Evolutionary conservation across 495 filamentous ascomycete species (phyloP), one percentile per base, ranked within the genome.

Genomic region (Aspergillus cavernicola): DNA sequence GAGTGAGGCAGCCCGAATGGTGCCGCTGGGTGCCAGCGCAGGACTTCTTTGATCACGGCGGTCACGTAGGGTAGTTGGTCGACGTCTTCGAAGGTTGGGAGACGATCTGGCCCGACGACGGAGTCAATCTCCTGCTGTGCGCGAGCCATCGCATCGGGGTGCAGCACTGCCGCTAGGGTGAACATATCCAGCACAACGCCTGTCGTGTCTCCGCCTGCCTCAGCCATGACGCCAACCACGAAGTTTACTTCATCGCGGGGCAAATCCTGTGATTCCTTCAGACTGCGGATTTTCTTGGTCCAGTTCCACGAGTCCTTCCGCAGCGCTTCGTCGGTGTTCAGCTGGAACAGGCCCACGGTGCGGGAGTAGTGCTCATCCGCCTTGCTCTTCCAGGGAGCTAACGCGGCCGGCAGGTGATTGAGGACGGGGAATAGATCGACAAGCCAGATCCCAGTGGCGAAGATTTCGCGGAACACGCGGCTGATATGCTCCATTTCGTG

Each of bases 121-220:
- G 48, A 37, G 19, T 69, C 64, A 13, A 67, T 63, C 55, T 86
- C 81, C 5, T 66, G 72, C 51, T 81, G 81, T 1, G 80, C 80
- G 35, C 71, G 77, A 26, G 58, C 53, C 35, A 78, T 75, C 0
- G 72, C 69, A 0, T 75, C 63, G 0, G 77, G 78, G 53, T 60
- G 74, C 8, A 75, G 15, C 2, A 67, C 58, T 66, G 76, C 72
- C 3, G 74, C 75, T 18, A 71, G 63, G 18, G 76, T 57, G 43
- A 80, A 77, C 12, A 61, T 66, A 29, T 66, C 57, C 26, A 78
- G 46, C 1, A 65, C 67, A 31, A 49, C 62, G 13, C 70, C 64
- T 7, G 74, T 71, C 0, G 73, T 78, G 29, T 74, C 68, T 16
- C 68, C 70, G 36, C 73, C 74, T 28, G 68, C 76, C 49, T 76